Base-by-base conservation (phyloP, 2,329 filamentous ascomycete genomes). In the Pyrenochaeta sp. region DNA sequence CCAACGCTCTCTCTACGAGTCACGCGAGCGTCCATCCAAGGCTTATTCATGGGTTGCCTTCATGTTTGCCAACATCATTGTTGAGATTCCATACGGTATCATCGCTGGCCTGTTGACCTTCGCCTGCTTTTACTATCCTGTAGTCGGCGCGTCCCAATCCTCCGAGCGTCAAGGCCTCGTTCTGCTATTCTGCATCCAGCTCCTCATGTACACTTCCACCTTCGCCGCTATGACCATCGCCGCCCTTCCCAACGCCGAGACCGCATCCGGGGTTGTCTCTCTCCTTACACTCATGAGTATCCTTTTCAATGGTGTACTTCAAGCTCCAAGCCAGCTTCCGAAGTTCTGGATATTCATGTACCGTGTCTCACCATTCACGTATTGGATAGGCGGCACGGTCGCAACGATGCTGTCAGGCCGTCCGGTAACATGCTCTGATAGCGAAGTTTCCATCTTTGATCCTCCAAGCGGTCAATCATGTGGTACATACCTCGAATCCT, bases 301-400 rank as follows among this genome's bases (percentile, higher is more conserved):
- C 14, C 48, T 72, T 5, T 72, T 72, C 57, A 67, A 79, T 61
- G 80, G 87, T 68, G 88, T 91, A 3, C 76, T 91, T 48, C 85
- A 88, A 54, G 73, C 81, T 0, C 83, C 87, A 0, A 54, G 67
- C 3, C 79, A 81, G 0, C 79, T 92, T 1, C 89, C 89, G 0
- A 81, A 85, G 0, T 92, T 92, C 78, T 92, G 89, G 89, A 85
- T 86, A 56, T 91, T 90, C 77, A 91, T 91, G 89, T 90, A 91
- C 73, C 82, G 85, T 21, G 79, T 86, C 10, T 86, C 83, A 0
- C 87, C 87, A 0, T 87, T 90, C 54, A 90, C 86, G 0, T 91
- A 90, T 73, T 85, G 82, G 80, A 66, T 81, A 17, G 66, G 57
- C 15, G 76, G 75, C 9, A 73, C 80, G 32, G 71, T 77, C 2